Evolutionary conservation across 495 filamentous ascomycete species (phyloP).

Genomic region (Aspergillus baeticus): DNA sequence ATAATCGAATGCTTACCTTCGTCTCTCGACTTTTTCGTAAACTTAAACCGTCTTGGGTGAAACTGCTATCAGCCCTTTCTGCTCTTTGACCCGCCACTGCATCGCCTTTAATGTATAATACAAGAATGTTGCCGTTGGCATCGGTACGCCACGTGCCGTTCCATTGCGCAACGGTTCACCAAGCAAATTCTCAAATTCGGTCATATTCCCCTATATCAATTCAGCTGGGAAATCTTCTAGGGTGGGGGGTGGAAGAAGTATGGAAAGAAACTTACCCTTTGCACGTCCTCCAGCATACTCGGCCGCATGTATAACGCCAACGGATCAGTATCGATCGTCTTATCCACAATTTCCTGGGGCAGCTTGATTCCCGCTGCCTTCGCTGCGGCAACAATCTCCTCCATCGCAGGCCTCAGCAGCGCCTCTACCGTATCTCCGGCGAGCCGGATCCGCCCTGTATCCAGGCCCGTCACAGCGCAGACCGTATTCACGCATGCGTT

Average conservation of each 20-base stretch:
- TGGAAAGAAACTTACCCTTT: neutral
- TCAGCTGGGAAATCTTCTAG: neutral
- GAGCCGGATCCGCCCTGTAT: constrained; percentile 35
- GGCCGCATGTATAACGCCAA: constrained; percentile 2
- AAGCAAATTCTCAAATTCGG: constrained; percentile 13
- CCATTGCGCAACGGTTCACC: constrained; percentile 13
- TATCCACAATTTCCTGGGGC: constrained; percentile 8
- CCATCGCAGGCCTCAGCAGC: constrained; percentile 31
- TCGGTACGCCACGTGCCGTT: neutral
- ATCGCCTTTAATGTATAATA: constrained; percentile 11
- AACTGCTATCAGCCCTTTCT: neutral
- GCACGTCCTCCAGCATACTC: constrained; percentile 12
- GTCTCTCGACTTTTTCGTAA: neutral
- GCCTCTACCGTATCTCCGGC: constrained; percentile 37
- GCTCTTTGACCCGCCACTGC: constrained; percentile 12
- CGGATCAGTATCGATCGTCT: constrained; percentile 5
- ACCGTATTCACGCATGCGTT: constrained; percentile 49
- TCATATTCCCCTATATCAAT: constrained; percentile 7
- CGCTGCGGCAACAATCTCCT: constrained; percentile 9
- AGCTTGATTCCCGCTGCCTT: constrained; percentile 2
- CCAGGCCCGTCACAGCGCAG: constrained; percentile 23
- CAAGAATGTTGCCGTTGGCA: constrained; percentile 8
- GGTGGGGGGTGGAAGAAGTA: neutral
- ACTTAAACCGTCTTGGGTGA: neutral
- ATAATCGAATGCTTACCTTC: too few relatives aligned